Evolutionary conservation across 768 basidiomycete genomes (phyloP).

Genomic region (Infundibulicybe gibba): DNA sequence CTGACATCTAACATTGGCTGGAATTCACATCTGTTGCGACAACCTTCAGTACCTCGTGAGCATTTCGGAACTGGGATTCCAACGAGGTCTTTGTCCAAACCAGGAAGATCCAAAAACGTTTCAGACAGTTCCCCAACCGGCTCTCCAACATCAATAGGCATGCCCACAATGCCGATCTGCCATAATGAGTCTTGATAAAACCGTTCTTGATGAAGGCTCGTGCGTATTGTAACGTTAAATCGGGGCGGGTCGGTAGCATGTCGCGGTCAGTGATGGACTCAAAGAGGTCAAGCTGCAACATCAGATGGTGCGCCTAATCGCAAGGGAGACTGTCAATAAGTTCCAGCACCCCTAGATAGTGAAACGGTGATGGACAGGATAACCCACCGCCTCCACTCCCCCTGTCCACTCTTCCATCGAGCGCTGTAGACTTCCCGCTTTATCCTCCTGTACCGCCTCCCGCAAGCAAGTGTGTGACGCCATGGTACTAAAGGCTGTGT

Average conservation of each 20-base stretch:
- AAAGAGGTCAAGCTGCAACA: conserved; percentile 91
- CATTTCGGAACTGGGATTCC: too few relatives aligned
- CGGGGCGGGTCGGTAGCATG: conserved; percentile 94
- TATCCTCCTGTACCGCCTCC: conserved; percentile 80
- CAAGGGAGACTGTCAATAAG: conserved; percentile 77
- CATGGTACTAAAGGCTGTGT: too few relatives aligned
- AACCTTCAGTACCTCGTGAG: too few relatives aligned
- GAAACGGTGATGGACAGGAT: conserved; percentile 1
- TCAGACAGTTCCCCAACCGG: conserved; percentile 91
- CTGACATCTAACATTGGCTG: conserved; percentile 73
- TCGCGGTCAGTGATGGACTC: conserved; percentile 93
- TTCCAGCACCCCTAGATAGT: conserved; percentile 21
- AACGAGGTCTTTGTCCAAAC: too few relatives aligned
- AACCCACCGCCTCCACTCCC: too few relatives aligned
- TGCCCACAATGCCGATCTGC: conserved; percentile 92
- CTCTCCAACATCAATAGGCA: conserved; percentile 89
- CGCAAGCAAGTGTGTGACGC: conserved; percentile 73
- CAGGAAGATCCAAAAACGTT: conserved; percentile 67
- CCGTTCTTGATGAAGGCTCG: conserved; percentile 94
- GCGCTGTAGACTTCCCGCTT: conserved; percentile 81
- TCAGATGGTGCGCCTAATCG: conserved; percentile 90
- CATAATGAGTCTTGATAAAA: conserved; percentile 99
- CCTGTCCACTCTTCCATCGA: too few relatives aligned
- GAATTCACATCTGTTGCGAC: conserved; percentile 90
- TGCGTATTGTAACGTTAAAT: conserved; percentile 85